A percentile compares a stretch with the other conserved stretches of the same genome.
These are phyloP conservation scores for Linum trigynum DNA, from an alignment of 345 rosid species.

Conservation along the genomic window DNA sequence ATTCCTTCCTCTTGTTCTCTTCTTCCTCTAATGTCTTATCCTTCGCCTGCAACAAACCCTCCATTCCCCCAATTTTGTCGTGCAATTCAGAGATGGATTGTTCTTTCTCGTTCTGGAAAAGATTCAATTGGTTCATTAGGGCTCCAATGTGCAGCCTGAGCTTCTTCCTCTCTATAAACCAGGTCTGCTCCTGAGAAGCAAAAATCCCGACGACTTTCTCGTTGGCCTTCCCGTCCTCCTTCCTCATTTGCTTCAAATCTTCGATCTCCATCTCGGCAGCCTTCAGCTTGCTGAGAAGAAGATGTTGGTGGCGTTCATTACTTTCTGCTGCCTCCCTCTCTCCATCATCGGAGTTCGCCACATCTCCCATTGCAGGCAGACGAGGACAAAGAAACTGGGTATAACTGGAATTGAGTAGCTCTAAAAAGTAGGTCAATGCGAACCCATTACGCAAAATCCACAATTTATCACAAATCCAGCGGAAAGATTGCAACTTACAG, in stretches of 20 bases:
- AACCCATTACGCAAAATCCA: neutral
- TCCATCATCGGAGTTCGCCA: conserved; percentile 14
- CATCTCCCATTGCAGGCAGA: conserved; percentile 34
- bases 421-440: conserved; percentile 15
- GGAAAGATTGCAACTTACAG: too few species aligned
- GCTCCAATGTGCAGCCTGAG: conserved; percentile 50
- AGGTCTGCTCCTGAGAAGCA: conserved; percentile 77
- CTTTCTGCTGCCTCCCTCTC: conserved; percentile 6
- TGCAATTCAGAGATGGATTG: conserved; percentile 38
- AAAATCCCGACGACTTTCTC: conserved; percentile 84
- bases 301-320: conserved; percentile 19
- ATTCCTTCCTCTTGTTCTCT: conserved; percentile 37
- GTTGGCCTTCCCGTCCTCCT: conserved; percentile 79
- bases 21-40: conserved; percentile 45
- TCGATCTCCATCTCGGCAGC: conserved; percentile 46
- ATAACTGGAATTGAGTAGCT: too few species aligned
- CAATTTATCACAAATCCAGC: conserved; percentile 4
- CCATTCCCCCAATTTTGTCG: conserved; percentile 48
- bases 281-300: conserved; percentile 37
- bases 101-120: conserved; percentile 38
- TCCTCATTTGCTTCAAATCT: conserved; percentile 53
- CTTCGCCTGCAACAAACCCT: conserved; percentile 41
- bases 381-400: conserved; percentile 7
- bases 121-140: conserved; percentile 46
- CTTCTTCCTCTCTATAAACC: conserved; percentile 63